Base-by-base conservation (phyloP, 495 filamentous ascomycete species). In the Rusavskia elegans region DNA sequence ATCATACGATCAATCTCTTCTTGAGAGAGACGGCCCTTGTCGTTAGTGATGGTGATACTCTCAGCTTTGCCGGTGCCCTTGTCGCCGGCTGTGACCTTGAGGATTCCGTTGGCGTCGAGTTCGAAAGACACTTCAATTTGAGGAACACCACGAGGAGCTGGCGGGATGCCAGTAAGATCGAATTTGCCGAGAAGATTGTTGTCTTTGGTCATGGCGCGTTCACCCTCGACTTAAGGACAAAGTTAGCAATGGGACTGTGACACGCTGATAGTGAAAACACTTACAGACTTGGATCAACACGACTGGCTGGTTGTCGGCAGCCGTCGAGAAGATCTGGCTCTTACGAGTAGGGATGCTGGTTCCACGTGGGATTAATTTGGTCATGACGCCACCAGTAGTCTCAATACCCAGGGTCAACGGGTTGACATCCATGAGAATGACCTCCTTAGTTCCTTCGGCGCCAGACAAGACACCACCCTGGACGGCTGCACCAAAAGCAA, bases 1-100 rank as follows among this genome's bases (percentile, higher is more conserved):
- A 97, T 82, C 89, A 97, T 97, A 71, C 89, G 90, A 68, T 95
- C 89, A 59, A 97, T 97, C 67, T 97, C 89, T 68, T 97, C 89
- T 69, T 88, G 87, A 57, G 82, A 83, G 44, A 97, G 80, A 65
- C 89, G 90, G 58, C 89, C 89, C 81, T 95, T 95, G 73, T 95
- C 90, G 75, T 97, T 95, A 72, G 86, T 95, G 68, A 97, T 95
- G 68, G 87, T 89, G 67, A 97, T 94, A 57, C 85, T 89, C 77
- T 97, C 86, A 38, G 78, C 82, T 79, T 95, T 95, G 67, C 89
- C 89, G 59, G 89, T 95, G 59, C 87, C 90, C 81, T 97, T 97
- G 74, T 97, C 90, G 58, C 83, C 79, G 59, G 89, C 89, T 44
- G 87, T 84, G 54, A 95, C 89, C 77, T 93, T 95, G 57, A 97